These are phyloP conservation scores for Nosema muscidifuracis DNA, from an alignment of 371 early-diverging fungal species.

Conservation along the genomic window DNA sequence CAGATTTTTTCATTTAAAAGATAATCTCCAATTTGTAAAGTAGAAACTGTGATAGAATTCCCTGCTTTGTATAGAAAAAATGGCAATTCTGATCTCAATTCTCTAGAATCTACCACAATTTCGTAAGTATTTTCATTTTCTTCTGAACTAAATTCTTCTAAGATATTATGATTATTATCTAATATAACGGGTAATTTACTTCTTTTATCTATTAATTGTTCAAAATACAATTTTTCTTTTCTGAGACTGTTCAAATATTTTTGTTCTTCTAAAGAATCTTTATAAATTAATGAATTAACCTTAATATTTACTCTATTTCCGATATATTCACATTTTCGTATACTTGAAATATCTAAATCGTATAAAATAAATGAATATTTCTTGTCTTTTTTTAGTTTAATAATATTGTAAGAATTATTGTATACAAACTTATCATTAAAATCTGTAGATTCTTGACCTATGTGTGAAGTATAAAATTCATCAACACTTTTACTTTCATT, in stretches of 20 bases:
- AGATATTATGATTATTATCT: constrained; percentile 10
- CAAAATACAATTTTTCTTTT: constrained; percentile 82
- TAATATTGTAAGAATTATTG: neutral
- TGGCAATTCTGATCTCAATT: constrained; percentile 81
- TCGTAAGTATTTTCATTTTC: constrained; percentile 3
- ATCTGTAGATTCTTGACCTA: neutral
- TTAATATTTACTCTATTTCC: constrained; percentile 6
- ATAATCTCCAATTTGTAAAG: constrained; percentile 86
- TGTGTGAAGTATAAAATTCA: neutral
- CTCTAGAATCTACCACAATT: constrained; percentile 81
- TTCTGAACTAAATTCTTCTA: constrained; percentile 25
- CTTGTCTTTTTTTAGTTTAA: neutral
- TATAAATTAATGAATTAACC: constrained; percentile 34
- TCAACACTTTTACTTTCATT: neutral
- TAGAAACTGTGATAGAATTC: constrained; percentile 71
- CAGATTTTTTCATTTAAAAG: constrained; percentile 74
- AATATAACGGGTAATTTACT: constrained; percentile 42
- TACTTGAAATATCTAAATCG: constrained; percentile 20
- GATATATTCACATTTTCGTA: constrained; percentile 41
- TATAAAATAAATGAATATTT: constrained; percentile 24
- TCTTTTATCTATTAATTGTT: constrained; percentile 77
- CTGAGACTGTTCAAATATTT: constrained; percentile 72
- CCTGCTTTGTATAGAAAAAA: constrained; percentile 73
- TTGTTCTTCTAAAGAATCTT: constrained; percentile 86
- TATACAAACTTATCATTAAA: neutral